Evolutionary conservation across 768 basidiomycete genomes (phyloP), one percentile per base, ranked within the genome.

Genomic region (Suillus lakei): DNA sequence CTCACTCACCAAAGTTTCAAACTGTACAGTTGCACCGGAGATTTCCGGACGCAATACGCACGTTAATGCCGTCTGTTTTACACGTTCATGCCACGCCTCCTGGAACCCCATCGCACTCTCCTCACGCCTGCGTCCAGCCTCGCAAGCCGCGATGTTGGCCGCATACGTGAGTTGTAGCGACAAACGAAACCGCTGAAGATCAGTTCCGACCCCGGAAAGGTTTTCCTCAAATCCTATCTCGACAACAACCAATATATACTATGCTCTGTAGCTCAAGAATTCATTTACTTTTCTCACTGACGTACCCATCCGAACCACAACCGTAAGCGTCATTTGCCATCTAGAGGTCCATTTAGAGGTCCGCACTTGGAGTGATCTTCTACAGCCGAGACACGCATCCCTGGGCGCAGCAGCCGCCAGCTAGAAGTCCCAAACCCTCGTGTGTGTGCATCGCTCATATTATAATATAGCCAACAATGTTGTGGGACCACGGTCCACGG

Each of bases 1-100:
- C 30, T 21, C 30, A 32, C 53, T n/a, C 53, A 34, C 53, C 53
- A 54, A 54, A 54, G 53, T 54, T 54, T 54, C 53, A 54, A 54
- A 54, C 53, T 54, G 12, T 54, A 54, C 32, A 54, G 53, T 54
- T 54, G n/a, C 32, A 34, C 53, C 53, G 53, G 53, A 32, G 32
- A 13, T 3, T n/a, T 32, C 53, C 53, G 53, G 53, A 34, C 21
- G 53, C 6, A n/a, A n/a, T n/a, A 13, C 30, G 26, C 28, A 48
- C 26, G 18, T 16, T 28, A 30, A 13, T 39, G 15, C 8, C 26
- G 26, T 28, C 26, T 8, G 28, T 16, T 51, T 7, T 44, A 21
- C 21, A 51, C 50, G 15, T 16, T 26, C 26, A 30, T 30, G 10
- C 32, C 12, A 21, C 18, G 16, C 53, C 21, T n/a, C 30, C 21